phyloP scores from a whole-genome alignment of 495 filamentous ascomycete species.

The Penicillium ucsense region DNA sequence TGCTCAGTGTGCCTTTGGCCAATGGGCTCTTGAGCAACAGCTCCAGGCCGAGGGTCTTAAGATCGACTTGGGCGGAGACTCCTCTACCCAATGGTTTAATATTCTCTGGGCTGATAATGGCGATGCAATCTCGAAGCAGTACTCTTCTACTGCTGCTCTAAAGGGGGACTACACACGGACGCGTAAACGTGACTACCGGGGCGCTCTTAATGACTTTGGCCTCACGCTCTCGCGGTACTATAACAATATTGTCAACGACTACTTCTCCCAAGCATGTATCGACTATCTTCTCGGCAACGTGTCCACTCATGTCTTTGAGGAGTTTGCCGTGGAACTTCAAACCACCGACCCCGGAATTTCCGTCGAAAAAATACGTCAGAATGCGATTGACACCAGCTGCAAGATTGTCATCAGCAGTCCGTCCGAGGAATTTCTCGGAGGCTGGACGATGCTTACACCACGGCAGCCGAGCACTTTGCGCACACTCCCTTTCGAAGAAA shows the following conservation, averaged over 20 bases:
- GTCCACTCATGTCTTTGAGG: constrained; percentile 69
- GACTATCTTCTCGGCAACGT: constrained; percentile 92
- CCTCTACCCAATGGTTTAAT: constrained; percentile 83
- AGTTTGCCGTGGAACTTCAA: constrained; percentile 85
- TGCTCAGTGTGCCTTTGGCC: constrained; percentile 77
- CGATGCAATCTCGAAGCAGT: constrained; percentile 49
- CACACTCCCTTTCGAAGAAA: constrained; percentile 69
- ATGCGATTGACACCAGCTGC: constrained; percentile 76
- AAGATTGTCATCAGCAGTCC: constrained; percentile 79
- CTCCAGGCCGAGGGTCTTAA: constrained; percentile 64
- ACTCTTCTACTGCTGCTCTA: constrained; percentile 84
- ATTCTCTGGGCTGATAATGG: constrained; percentile 91
- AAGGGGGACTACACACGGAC: constrained; percentile 95
- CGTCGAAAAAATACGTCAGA: constrained; percentile 69
- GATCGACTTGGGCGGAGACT: constrained; percentile 57
- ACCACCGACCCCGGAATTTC: constrained; percentile 80
- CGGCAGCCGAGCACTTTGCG: constrained; percentile 54
- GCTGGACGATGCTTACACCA: constrained; percentile 72
- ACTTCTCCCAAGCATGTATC: constrained; percentile 87
- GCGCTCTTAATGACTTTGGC: constrained; percentile 86
- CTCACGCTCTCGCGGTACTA: constrained; percentile 62
- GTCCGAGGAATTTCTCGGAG: constrained; percentile 70
- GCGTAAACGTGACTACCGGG: constrained; percentile 79
- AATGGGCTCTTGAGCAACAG: constrained; percentile 65
- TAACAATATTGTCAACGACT: constrained; percentile 88